These are phyloP conservation scores for Leccinellum albellum DNA, from an alignment of 768 basidiomycete species.

Conservation along the genomic window DNA sequence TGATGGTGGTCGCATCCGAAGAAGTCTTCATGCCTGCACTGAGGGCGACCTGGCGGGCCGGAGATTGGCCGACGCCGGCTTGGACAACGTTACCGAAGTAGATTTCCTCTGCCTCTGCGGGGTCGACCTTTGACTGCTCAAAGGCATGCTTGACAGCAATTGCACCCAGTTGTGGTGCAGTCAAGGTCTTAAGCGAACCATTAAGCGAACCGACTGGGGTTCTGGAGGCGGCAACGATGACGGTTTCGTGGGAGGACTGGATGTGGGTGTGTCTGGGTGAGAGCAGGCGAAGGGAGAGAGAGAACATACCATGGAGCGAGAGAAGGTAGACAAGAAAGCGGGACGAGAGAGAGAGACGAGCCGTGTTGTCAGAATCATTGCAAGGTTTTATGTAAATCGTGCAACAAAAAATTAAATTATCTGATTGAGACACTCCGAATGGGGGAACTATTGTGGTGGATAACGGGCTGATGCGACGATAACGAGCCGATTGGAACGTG, in stretches of 20 bases:
- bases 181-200: slow-evolving; percentile 81
- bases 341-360: slow-evolving; percentile 37
- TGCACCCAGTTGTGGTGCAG: slow-evolving; percentile 87
- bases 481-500: background rate
- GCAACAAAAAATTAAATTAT: slow-evolving; percentile 7
- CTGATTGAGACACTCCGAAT: slow-evolving; percentile 23
- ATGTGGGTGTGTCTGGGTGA: background rate
- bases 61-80: slow-evolving; percentile 95
- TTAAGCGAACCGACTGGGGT: slow-evolving; percentile 94
- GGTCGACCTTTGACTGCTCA: slow-evolving; percentile 72
- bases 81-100: slow-evolving; percentile 98
- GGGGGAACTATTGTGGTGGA: background rate
- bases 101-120: slow-evolving; percentile 86
- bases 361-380: slow-evolving; percentile 43
- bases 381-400: slow-evolving; percentile 13
- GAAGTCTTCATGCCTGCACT: slow-evolving; percentile 74
- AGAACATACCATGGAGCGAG: slow-evolving; percentile 50
- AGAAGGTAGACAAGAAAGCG: slow-evolving; percentile 32
- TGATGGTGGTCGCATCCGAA: slow-evolving; percentile 97
- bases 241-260: slow-evolving; percentile 66
- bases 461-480: slow-evolving; percentile 1
- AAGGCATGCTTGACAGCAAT: slow-evolving; percentile 90
- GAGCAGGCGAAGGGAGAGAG: background rate
- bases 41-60: slow-evolving; percentile 97
- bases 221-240: slow-evolving; percentile 90